Conservation (phyloP, 2,329 filamentous ascomycete genomes). For the Aspergillus sojae region DNA sequence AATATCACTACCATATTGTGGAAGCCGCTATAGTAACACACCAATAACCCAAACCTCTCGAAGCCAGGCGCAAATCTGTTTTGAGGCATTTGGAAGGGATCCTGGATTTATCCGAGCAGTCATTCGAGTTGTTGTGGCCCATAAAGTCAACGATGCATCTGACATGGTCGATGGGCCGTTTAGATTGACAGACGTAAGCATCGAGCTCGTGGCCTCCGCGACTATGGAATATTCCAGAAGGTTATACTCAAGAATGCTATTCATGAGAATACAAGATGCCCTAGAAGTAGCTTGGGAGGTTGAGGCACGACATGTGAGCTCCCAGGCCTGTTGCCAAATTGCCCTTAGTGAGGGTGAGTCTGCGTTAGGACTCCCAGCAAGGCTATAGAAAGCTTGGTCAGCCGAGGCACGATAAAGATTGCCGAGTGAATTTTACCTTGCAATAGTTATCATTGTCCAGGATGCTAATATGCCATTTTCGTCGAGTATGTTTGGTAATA, state of each 20-base stretch:
- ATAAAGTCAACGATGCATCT: slow-evolving; percentile 77
- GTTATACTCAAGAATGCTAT: slow-evolving; percentile 65
- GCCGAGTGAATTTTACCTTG: slow-evolving; percentile 61
- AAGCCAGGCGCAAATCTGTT: slow-evolving; percentile 78
- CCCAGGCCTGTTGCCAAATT: slow-evolving; percentile 75
- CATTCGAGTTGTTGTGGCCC: slow-evolving; percentile 68
- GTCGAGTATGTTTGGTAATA: slow-evolving; percentile 65
- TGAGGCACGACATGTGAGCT: slow-evolving; percentile 69
- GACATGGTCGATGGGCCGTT: slow-evolving; percentile 77
- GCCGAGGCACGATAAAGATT: not conserved
- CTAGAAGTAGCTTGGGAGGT: slow-evolving; percentile 72
- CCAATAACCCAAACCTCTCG: slow-evolving; percentile 80
- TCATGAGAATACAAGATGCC: slow-evolving; percentile 73
- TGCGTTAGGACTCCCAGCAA: slow-evolving; percentile 37
- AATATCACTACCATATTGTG: not conserved
- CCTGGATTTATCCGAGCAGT: slow-evolving; percentile 70
- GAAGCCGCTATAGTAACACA: slow-evolving; percentile 45
- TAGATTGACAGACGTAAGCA: slow-evolving; percentile 75
- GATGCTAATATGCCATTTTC: slow-evolving; percentile 69
- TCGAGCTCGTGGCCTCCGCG: slow-evolving; percentile 69
- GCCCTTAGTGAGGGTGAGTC: slow-evolving; percentile 44
- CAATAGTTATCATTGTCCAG: slow-evolving; percentile 83
- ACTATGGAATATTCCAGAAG: slow-evolving; percentile 70
- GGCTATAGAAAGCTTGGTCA: slow-evolving; percentile 28
- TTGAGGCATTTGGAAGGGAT: slow-evolving; percentile 67